phyloP scores from a whole-genome alignment of 1,284 basidiomycete genomes.

The Ceratobasidium sp. region DNA sequence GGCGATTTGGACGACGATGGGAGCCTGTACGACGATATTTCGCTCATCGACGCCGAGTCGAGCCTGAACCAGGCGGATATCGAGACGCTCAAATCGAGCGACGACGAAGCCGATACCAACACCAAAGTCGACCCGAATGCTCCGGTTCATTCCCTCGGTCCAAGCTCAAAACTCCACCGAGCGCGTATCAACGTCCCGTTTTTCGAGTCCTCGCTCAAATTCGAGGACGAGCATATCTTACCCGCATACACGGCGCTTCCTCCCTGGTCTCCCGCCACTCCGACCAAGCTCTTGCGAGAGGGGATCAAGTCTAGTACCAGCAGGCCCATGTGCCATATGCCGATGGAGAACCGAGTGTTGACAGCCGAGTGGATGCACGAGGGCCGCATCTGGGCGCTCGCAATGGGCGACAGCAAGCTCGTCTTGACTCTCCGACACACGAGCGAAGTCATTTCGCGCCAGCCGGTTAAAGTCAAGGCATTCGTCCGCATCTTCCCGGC shows the following conservation, averaged over 20 bases:
- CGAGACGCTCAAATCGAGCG: constrained; percentile 36
- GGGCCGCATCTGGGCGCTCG: constrained; percentile 32
- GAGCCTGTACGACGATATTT: constrained; percentile 34
- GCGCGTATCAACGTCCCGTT: constrained; percentile 16
- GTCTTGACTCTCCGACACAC: constrained; percentile 14
- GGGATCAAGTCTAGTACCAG: not conserved
- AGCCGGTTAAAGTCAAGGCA: constrained; percentile 24
- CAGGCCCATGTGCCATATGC: not conserved
- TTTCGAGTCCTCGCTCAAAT: constrained; percentile 16
- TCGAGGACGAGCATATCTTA: constrained; percentile 7
- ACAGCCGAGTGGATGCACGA: constrained; percentile 41
- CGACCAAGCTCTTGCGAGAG: constrained; percentile 9
- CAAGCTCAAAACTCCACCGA: constrained; percentile 4
- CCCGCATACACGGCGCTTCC: constrained; percentile 26
- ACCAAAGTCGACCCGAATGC: not conserved
- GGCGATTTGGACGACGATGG: constrained; percentile 23
- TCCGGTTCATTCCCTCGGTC: not conserved
- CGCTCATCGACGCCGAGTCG: constrained; percentile 16
- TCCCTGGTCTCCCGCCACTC: not conserved
- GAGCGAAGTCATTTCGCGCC: constrained; percentile 11
- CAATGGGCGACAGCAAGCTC: constrained; percentile 25
- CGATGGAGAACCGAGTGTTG: constrained; percentile 28
- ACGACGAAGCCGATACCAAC: not conserved
- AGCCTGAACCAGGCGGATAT: constrained; percentile 37
- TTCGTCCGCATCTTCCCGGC: constrained; percentile 21